These are phyloP conservation scores for Trifolium dubium DNA, from an alignment of 306 rosid species.

Conservation along the genomic window DNA sequence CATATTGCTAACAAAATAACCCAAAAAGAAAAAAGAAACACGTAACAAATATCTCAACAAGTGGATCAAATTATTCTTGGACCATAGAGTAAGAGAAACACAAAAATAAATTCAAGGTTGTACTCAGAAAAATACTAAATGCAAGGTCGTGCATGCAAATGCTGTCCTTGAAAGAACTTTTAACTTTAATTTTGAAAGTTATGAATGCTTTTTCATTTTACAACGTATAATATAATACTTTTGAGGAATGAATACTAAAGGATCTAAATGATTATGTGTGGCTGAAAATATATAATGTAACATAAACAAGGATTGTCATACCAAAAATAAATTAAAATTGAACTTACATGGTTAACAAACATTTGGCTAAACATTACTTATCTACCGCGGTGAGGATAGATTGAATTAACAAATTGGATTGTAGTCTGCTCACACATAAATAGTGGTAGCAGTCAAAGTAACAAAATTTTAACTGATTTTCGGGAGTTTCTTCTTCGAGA, in stretches of 20 bases:
- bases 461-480: too few species aligned
- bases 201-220: neutral
- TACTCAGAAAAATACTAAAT: neutral
- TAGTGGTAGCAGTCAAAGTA: too few species aligned
- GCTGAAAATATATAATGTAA: too few species aligned
- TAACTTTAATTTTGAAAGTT: neutral
- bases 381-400: too few species aligned
- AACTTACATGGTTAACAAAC: too few species aligned
- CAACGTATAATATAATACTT: neutral
- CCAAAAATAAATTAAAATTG: too few species aligned
- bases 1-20: neutral
- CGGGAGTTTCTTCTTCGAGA: too few species aligned
- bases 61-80: constrained; percentile 5
- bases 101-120: neutral
- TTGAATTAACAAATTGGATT: too few species aligned
- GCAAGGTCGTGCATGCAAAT: neutral
- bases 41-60: constrained; percentile 9
- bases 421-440: too few species aligned
- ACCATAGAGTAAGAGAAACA: neutral
- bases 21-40: neutral
- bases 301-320: too few species aligned
- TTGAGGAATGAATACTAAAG: neutral
- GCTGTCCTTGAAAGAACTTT: neutral
- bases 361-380: too few species aligned
- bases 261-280: too few species aligned